Evolutionary conservation across 768 basidiomycete genomes (phyloP).

Genomic region (Pholiota conissans): DNA sequence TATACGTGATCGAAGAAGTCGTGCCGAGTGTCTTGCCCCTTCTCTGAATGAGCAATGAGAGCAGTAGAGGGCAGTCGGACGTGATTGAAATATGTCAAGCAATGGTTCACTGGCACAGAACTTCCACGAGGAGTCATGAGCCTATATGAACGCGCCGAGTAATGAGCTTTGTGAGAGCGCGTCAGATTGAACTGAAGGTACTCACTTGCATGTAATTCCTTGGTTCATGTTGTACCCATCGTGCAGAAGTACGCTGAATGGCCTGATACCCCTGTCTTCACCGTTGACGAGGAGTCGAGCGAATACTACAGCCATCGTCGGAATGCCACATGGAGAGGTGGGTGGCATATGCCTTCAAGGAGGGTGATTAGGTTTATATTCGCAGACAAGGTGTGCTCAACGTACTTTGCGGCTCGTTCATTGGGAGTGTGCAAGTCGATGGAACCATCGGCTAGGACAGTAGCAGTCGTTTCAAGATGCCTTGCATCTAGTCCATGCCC

Average conservation of each 20-base stretch:
- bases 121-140: constrained; percentile 25
- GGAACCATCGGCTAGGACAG: constrained; percentile 31
- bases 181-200: not conserved
- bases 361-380: not conserved
- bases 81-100: constrained; percentile 34
- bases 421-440: constrained; percentile 37
- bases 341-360: constrained; percentile 45
- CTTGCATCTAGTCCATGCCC: constrained; percentile 45
- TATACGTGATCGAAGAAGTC: constrained; percentile 22
- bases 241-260: constrained; percentile 38
- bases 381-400: not conserved
- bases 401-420: constrained; percentile 37
- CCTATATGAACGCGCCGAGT: not conserved
- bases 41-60: constrained; percentile 24
- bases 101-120: constrained; percentile 30
- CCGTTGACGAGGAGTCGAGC: constrained; percentile 35
- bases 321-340: constrained; percentile 33
- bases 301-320: constrained; percentile 39
- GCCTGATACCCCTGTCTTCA: constrained; percentile 33
- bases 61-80: constrained; percentile 30
- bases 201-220: constrained; percentile 30
- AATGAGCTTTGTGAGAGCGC: no score
- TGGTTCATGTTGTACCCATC: constrained; percentile 36
- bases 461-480: constrained; percentile 44
- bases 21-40: constrained; percentile 6